Evolutionary conservation across 306 rosid species (phyloP).

Genomic region (Cicer yamashitae): DNA sequence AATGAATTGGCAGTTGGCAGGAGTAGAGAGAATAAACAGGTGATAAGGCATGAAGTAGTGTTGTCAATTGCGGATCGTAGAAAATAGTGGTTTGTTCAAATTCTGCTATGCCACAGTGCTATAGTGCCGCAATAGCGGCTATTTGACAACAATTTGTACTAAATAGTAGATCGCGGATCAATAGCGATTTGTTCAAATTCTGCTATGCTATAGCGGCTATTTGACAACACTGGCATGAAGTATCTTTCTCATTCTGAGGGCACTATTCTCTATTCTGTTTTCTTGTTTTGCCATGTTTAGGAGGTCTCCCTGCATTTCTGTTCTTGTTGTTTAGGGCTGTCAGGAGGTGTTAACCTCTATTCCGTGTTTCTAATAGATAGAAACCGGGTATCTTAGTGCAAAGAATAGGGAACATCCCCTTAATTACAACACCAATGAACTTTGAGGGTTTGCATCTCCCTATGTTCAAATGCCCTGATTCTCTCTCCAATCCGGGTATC

Average conservation of each 20-base stretch:
- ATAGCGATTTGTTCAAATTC: too few relatives aligned
- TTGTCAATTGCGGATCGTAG: too few relatives aligned
- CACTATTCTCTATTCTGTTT: neutral
- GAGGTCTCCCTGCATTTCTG: neutral
- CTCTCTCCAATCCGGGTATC: neutral
- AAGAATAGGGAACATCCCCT: too few relatives aligned
- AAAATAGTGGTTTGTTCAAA: too few relatives aligned
- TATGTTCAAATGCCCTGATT: neutral
- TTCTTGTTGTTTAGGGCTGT: constrained; percentile 1
- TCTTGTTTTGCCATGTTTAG: neutral
- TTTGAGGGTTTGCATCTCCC: neutral
- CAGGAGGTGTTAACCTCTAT: neutral
- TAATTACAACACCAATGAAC: neutral
- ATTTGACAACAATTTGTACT: too few relatives aligned
- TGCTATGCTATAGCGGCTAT: too few relatives aligned
- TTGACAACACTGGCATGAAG: too few relatives aligned
- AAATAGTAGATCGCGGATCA: too few relatives aligned
- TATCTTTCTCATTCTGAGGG: neutral
- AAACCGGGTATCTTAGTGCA: neutral
- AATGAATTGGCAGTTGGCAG: neutral
- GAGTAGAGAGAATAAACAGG: neutral
- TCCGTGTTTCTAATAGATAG: neutral
- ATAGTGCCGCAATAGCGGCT: too few relatives aligned
- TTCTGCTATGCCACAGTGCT: too few relatives aligned
- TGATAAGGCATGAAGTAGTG: neutral